phyloP scores from a whole-genome alignment of 1,284 basidiomycete genomes.

The Ustilago vetiveriae region DNA sequence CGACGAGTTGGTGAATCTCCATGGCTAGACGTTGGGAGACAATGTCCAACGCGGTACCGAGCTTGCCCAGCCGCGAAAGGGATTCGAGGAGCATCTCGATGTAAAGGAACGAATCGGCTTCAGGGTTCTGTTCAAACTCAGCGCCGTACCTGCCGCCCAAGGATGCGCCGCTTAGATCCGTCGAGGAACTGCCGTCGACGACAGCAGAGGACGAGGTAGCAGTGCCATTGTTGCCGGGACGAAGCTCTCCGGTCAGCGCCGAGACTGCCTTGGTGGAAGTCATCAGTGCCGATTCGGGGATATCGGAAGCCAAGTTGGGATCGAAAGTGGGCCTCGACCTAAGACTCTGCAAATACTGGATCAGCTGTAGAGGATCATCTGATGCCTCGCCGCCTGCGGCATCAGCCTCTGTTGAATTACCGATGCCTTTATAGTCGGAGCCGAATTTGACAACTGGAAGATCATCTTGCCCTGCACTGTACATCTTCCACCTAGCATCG shows the following conservation, averaged over 20 bases:
- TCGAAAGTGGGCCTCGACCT: conserved; percentile 44
- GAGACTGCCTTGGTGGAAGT: conserved; percentile 36
- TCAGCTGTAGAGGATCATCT: conserved; percentile 37
- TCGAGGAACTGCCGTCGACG: neutral
- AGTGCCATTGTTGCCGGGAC: conserved; percentile 2
- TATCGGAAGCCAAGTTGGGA: conserved; percentile 44
- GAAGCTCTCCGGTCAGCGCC: conserved; percentile 30
- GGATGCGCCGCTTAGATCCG: neutral
- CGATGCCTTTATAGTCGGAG: conserved; percentile 22
- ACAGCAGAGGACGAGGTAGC: neutral
- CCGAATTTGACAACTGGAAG: conserved; percentile 60
- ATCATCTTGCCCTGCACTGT: conserved; percentile 79
- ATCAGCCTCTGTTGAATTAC: neutral
- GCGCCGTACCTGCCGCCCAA: conserved; percentile 24
- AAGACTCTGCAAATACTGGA: conserved; percentile 42
- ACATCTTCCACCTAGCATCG: conserved; percentile 88
- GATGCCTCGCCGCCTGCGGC: no score
- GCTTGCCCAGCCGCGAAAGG: conserved; percentile 85
- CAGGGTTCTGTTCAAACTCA: conserved; percentile 74
- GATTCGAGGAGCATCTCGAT: conserved; percentile 94
- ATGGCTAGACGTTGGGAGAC: conserved; percentile 83
- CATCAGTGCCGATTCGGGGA: conserved; percentile 36
- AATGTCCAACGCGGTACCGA: conserved; percentile 84
- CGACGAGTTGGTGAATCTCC: conserved; percentile 87
- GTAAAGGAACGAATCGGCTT: conserved; percentile 91